phyloP scores from a whole-genome alignment of 768 basidiomycete genomes.

The Sporobolomyces roseus region DNA sequence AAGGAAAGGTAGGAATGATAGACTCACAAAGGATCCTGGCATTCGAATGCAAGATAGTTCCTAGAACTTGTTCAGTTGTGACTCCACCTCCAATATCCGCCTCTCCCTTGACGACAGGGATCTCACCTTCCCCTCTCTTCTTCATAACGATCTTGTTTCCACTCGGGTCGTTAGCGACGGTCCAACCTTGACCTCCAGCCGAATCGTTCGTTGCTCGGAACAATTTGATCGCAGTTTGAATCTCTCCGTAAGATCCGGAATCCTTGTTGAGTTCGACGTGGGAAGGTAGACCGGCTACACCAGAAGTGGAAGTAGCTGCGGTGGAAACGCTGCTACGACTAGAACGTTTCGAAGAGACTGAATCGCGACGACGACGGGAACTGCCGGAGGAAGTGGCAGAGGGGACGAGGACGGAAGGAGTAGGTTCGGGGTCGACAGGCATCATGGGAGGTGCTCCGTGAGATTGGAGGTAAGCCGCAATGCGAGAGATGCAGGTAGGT shows the following conservation, averaged over 20 bases:
- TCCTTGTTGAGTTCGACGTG: slow-evolving; percentile 25
- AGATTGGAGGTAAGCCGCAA: slow-evolving; percentile 30
- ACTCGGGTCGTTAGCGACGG: slow-evolving; percentile 10
- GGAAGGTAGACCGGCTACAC: slow-evolving; percentile 19
- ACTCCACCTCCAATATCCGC: slow-evolving; percentile 18
- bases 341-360: slow-evolving; percentile 14
- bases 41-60: slow-evolving; percentile 23
- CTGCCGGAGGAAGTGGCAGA: not conserved
- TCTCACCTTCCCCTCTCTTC: not conserved
- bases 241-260: not conserved
- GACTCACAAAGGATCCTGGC: slow-evolving; percentile 39
- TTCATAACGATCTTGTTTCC: slow-evolving; percentile 25
- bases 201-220: slow-evolving; percentile 24
- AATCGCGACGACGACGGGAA: slow-evolving; percentile 5
- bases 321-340: not conserved
- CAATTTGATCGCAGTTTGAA: slow-evolving; percentile 27
- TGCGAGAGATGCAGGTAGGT: slow-evolving; percentile 32
- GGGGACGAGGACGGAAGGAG: slow-evolving; percentile 1
- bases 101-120: slow-evolving; percentile 39
- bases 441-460: slow-evolving; percentile 37
- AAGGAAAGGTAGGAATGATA: not conserved
- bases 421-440: slow-evolving; percentile 25
- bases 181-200: slow-evolving; percentile 36
- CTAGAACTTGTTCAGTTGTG: slow-evolving; percentile 40
- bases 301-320: not conserved